Evolutionary conservation across 116 monocot genomes (phyloP).

Genomic region (Cymodocea nodosa): DNA sequence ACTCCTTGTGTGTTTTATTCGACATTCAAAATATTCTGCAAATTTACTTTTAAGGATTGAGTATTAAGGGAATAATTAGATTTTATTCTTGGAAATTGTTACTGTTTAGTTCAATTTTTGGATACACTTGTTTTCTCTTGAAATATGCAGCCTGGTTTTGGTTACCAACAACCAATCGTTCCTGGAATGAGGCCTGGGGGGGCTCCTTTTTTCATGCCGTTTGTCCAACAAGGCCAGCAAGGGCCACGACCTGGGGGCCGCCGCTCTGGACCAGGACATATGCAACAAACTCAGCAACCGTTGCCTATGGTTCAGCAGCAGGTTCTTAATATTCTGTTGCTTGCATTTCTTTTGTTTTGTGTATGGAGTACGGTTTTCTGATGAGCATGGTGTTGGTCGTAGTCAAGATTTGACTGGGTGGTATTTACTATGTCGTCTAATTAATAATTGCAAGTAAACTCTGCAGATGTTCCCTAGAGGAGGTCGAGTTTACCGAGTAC

Average conservation of each 20-base stretch:
- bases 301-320: conserved; percentile 62
- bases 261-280: conserved; percentile 43
- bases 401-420: no score
- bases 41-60: no score
- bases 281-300: conserved; percentile 56
- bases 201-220: conserved; percentile 55
- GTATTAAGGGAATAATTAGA: no score
- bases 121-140: background rate
- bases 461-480: conserved; percentile 66
- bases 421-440: no score
- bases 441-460: background rate
- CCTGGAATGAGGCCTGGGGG: conserved; percentile 81
- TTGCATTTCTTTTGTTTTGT: background rate
- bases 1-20: no score
- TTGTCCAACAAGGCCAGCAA: conserved; percentile 77
- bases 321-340: conserved; percentile 14
- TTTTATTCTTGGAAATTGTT: no score
- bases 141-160: conserved; percentile 56
- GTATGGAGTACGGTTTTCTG: no score
- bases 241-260: conserved; percentile 54
- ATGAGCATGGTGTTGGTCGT: no score
- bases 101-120: background rate
- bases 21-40: no score
- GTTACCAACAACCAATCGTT: conserved; percentile 69
- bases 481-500: conserved; percentile 50